Evolutionary conservation across 1,284 basidiomycete genomes (phyloP).

Genomic region (Limonomyces culmigenus): DNA sequence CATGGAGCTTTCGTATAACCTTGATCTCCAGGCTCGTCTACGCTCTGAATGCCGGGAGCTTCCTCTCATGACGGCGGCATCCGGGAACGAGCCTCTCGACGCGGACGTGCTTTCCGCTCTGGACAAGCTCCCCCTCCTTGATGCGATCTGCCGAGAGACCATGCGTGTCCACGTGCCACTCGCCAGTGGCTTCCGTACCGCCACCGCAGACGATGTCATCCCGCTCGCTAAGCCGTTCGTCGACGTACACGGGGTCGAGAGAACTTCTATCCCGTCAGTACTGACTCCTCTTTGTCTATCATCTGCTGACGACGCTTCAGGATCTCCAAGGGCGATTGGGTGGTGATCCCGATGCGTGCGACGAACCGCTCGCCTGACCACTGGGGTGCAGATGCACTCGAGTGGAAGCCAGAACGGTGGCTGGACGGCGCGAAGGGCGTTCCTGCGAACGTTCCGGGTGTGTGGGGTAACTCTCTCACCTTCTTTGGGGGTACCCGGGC

Average conservation of each 20-base stretch:
- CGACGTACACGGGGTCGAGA: background rate
- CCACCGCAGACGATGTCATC: conserved; percentile 9
- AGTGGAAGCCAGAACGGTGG: conserved; percentile 3
- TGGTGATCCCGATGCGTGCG: conserved; percentile 8
- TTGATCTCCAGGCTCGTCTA: conserved; percentile 43
- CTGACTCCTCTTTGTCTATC: background rate
- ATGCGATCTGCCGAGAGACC: conserved; percentile 13
- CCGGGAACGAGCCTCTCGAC: background rate
- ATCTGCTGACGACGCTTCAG: background rate
- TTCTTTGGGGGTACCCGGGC: conserved; percentile 44
- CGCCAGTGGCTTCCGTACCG: conserved; percentile 6
- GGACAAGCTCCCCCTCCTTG: conserved; percentile 14
- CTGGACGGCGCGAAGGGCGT: conserved; percentile 1
- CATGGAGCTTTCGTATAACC: conserved; percentile 38
- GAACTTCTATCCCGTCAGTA: background rate
- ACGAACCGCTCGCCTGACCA: conserved; percentile 8
- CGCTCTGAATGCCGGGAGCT: conserved; percentile 41
- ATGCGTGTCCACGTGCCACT: conserved; percentile 9
- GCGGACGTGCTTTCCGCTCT: conserved; percentile 1
- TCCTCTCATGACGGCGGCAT: background rate
- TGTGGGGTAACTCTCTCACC: conserved; percentile 40
- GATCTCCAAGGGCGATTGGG: conserved; percentile 5
- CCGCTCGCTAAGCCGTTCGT: conserved; percentile 6
- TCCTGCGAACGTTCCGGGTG: conserved; percentile 28
- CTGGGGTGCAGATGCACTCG: conserved; percentile 11